Evolutionary conservation across 345 rosid species (phyloP).

Genomic region (Citrus medica): DNA sequence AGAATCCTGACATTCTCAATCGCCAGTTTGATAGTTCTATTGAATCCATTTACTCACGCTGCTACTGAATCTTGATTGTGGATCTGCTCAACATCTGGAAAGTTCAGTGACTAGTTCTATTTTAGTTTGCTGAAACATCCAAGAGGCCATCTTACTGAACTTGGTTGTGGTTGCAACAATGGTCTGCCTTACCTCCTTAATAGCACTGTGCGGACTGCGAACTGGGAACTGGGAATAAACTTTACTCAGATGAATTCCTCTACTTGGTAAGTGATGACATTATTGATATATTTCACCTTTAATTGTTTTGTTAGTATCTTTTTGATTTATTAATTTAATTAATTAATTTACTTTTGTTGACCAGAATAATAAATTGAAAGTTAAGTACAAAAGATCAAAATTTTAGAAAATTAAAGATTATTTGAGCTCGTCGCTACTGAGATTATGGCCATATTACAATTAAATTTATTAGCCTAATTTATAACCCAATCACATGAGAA

Average conservation of each 20-base stretch:
- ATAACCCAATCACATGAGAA: too few species aligned
- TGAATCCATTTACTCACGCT: slow-evolving; percentile 25
- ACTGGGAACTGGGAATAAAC: slow-evolving; percentile 43
- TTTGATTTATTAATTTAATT: too few species aligned
- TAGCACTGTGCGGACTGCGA: slow-evolving; percentile 19
- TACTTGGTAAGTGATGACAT: slow-evolving; percentile 43
- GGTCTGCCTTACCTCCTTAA: slow-evolving; percentile 50
- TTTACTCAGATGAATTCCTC: slow-evolving; percentile 73
- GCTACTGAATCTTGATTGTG: slow-evolving; percentile 56
- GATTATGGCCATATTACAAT: too few species aligned
- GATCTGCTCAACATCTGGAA: slow-evolving; percentile 56
- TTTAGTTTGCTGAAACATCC: slow-evolving; percentile 10
- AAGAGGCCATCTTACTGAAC: slow-evolving; percentile 4
- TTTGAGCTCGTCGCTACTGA: too few species aligned
- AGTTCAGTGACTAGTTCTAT: slow-evolving; percentile 27
- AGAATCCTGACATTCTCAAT: too few species aligned
- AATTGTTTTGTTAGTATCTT: too few species aligned
- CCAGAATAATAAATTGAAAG: too few species aligned
- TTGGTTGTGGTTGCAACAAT: slow-evolving; percentile 50
- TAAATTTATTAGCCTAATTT: too few species aligned
- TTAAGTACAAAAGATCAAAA: too few species aligned
- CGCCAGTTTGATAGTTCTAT: not conserved
- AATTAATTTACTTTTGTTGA: too few species aligned
- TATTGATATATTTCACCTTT: too few species aligned
- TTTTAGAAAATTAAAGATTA: too few species aligned